Evolutionary conservation across 345 rosid species (phyloP).

Genomic region (Camelina hispida): DNA sequence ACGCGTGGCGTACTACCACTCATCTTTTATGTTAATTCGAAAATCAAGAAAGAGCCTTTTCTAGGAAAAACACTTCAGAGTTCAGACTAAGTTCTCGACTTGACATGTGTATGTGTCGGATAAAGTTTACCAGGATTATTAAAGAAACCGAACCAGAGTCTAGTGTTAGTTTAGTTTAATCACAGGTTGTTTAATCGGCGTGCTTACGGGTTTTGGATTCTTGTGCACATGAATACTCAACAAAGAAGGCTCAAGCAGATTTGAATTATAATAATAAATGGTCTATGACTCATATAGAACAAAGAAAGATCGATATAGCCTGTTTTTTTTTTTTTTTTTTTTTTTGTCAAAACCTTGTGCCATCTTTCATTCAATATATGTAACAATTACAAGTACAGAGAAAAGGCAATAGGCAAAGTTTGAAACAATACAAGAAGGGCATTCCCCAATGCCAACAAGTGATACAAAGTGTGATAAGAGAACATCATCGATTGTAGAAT

Average conservation of each 20-base stretch:
- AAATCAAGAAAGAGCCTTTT: slow-evolving; percentile 37
- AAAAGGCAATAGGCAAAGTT: too few species aligned
- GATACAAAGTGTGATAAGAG: too few species aligned
- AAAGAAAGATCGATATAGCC: slow-evolving; percentile 1
- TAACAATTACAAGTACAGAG: too few species aligned
- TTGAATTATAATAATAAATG: slow-evolving; percentile 30
- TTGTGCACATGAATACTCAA: slow-evolving; percentile 31
- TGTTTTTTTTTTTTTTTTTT: too few species aligned
- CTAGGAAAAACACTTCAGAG: slow-evolving; percentile 21
- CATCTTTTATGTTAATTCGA: slow-evolving; percentile 27
- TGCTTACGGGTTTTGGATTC: slow-evolving; percentile 35
- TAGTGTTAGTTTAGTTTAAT: slow-evolving; percentile 28
- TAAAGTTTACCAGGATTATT: slow-evolving; percentile 19
- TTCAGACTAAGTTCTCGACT: slow-evolving; percentile 47
- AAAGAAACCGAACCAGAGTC: slow-evolving; percentile 16
- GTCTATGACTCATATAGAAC: slow-evolving; percentile 28
- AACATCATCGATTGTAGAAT: too few species aligned
- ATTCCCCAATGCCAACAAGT: too few species aligned
- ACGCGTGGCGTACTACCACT: too few species aligned
- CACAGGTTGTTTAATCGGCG: slow-evolving; percentile 35
- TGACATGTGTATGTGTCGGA: slow-evolving; percentile 49
- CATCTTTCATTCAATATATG: too few species aligned
- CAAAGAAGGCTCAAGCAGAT: slow-evolving; percentile 15
- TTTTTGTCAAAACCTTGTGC: too few species aligned
- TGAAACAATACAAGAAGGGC: too few species aligned